Evolutionary conservation across 2,329 filamentous ascomycete species (phyloP).

Genomic region (Neopestalotiopsis rosae): DNA sequence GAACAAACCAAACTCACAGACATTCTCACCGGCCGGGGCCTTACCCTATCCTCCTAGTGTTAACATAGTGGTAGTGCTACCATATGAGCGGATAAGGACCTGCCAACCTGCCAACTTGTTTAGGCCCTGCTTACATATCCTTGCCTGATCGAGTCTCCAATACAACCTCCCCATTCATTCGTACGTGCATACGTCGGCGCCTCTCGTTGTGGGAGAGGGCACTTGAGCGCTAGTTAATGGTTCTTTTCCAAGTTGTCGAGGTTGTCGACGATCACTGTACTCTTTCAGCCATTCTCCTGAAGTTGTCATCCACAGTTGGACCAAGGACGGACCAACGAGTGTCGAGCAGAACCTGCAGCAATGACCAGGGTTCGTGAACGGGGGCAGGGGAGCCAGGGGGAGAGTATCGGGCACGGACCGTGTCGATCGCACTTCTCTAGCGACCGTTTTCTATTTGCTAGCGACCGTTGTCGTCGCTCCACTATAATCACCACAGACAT

Average conservation of each 20-base stretch:
- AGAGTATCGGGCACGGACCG: constrained; percentile 8
- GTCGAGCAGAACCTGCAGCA: neutral
- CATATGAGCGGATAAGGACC: too few species aligned
- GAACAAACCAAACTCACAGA: too few species aligned
- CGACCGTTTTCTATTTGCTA: constrained; percentile 11
- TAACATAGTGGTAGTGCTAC: too few species aligned
- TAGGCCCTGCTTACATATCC: neutral
- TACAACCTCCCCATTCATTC: too few species aligned
- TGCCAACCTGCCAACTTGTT: neutral
- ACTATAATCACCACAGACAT: neutral
- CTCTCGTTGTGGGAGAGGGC: too few species aligned
- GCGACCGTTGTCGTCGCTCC: neutral
- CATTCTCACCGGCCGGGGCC: too few species aligned
- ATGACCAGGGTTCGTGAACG: neutral
- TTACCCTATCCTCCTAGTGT: too few species aligned
- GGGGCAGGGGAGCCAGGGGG: neutral
- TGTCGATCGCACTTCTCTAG: constrained; percentile 6
- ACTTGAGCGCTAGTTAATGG: too few species aligned
- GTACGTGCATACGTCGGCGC: too few species aligned
- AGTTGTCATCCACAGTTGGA: neutral
- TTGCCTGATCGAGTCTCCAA: neutral
- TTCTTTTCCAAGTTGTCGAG: neutral
- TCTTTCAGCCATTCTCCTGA: constrained; percentile 4
- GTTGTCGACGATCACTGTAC: neutral
- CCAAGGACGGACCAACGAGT: neutral